These are phyloP conservation scores for Hemisphaericaspora xylanilytica DNA, from an alignment of 1,139 yeast species.

Conservation along the genomic window DNA sequence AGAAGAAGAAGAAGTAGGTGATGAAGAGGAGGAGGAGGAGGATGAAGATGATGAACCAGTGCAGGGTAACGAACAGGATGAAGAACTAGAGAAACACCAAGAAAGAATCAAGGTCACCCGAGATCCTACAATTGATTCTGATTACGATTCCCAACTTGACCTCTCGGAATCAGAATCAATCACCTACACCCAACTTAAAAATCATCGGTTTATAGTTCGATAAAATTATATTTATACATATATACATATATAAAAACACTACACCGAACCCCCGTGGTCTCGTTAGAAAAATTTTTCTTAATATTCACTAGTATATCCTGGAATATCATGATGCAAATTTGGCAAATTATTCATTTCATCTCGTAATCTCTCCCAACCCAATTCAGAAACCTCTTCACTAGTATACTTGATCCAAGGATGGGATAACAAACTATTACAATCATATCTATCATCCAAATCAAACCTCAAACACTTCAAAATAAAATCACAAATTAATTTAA, in stretches of 20 bases:
- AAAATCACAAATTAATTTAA: constrained; percentile 33
- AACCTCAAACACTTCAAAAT: constrained; percentile 37
- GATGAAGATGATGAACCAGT: constrained; percentile 9
- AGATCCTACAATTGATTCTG: constrained; percentile 27
- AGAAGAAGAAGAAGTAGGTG: constrained; percentile 7
- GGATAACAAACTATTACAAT: constrained; percentile 38
- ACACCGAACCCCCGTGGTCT: too few species aligned
- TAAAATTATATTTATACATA: constrained; percentile 4
- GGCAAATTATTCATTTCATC: constrained; percentile 5
- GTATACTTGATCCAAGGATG: constrained; percentile 43
- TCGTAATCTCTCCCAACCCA: neutral
- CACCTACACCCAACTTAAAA: constrained; percentile 6
- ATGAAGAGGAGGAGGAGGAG: constrained; percentile 5
- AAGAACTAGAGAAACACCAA: too few species aligned
- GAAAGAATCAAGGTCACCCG: constrained; percentile 10
- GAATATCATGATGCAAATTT: constrained; percentile 10
- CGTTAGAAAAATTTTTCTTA: constrained; percentile 3
- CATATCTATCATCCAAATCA: constrained; percentile 36
- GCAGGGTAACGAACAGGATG: too few species aligned
- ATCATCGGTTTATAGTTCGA: constrained; percentile 6
- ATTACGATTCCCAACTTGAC: constrained; percentile 29
- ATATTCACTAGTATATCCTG: constrained; percentile 27
- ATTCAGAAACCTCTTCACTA: constrained; percentile 11
- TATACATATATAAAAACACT: constrained; percentile 1
- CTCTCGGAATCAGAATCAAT: constrained; percentile 15